Conservation (phyloP, 208 protist genomes). For the Borovskyia barvae region DNA sequence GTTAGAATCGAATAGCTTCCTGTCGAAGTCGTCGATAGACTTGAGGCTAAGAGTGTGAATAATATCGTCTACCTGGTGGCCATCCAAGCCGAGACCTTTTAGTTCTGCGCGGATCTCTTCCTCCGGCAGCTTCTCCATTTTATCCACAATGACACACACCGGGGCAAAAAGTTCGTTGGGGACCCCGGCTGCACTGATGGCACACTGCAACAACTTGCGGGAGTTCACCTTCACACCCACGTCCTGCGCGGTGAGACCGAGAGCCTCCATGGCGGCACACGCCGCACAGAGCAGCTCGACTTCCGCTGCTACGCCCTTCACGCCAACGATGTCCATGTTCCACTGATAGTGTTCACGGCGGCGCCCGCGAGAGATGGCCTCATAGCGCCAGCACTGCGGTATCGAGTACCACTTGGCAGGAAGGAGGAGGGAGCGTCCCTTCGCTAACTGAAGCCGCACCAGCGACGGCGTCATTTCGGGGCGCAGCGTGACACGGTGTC, state of each 20-base stretch:
- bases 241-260: slow-evolving; percentile 87
- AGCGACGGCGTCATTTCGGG: slow-evolving; percentile 97
- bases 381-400: slow-evolving; percentile 96
- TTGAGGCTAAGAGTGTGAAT: slow-evolving; percentile 76
- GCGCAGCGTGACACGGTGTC: slow-evolving; percentile 89
- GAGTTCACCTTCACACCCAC: slow-evolving; percentile 93
- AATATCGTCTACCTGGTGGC: slow-evolving; percentile 69
- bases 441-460: slow-evolving; percentile 87
- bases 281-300: slow-evolving; percentile 92
- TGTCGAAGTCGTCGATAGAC: slow-evolving; percentile 84
- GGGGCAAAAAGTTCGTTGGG: slow-evolving; percentile 78
- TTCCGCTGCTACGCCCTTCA: slow-evolving; percentile 87
- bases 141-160: slow-evolving; percentile 95
- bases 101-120: slow-evolving; percentile 86
- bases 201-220: slow-evolving; percentile 89
- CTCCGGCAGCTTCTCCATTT: slow-evolving; percentile 91
- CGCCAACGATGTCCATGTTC: slow-evolving; percentile 97
- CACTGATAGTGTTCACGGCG: slow-evolving; percentile 96
- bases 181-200: slow-evolving; percentile 76
- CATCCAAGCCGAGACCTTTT: slow-evolving; percentile 52
- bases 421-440: slow-evolving; percentile 86
- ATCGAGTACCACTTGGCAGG: slow-evolving; percentile 96
- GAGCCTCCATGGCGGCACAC: slow-evolving; percentile 69
- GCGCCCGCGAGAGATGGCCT: slow-evolving; percentile 93
- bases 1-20: slow-evolving; percentile 49